Percentiles rank a stretch among this genome's conserved stretches.
phyloP scores from a whole-genome alignment of 1,284 basidiomycete genomes.

The Heterobasidion occidentale region DNA sequence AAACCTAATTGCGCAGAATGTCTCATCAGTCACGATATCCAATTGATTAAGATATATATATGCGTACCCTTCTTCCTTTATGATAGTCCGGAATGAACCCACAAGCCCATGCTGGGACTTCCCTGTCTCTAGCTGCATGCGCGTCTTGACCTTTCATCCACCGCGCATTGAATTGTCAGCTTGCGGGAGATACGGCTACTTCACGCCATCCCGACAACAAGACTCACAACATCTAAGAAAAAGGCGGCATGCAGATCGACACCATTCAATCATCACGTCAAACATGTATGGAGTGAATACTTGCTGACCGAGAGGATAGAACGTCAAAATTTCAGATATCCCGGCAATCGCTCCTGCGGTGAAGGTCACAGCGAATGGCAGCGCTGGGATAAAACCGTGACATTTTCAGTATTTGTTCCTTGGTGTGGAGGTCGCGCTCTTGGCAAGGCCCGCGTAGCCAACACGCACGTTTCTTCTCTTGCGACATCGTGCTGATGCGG shows the following conservation, averaged over 20 bases:
- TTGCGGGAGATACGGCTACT: neutral
- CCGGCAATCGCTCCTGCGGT: conserved; percentile 88
- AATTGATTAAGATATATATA: neutral
- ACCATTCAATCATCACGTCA: too few species aligned
- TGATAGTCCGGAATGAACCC: conserved; percentile 70
- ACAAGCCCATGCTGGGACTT: conserved; percentile 76
- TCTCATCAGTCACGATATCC: too few species aligned
- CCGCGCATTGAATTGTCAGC: conserved; percentile 1
- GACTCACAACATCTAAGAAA: conserved; percentile 24
- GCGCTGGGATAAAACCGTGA: conserved; percentile 35
- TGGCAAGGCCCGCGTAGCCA: neutral
- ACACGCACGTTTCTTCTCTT: conserved; percentile 1
- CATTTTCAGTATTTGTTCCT: neutral
- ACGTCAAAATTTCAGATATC: conserved; percentile 83
- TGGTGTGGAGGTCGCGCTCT: neutral
- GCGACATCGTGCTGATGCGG: neutral
- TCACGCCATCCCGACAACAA: neutral
- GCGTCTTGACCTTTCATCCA: conserved; percentile 81
- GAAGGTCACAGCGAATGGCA: conserved; percentile 85
- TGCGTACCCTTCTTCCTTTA: conserved; percentile 78
- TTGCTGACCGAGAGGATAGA: conserved; percentile 83
- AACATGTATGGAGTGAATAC: neutral
- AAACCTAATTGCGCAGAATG: conserved; percentile 34
- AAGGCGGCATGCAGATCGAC: conserved; percentile 1
- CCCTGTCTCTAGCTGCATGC: conserved; percentile 91